Evolutionary conservation across 805 yeast species (phyloP).

Genomic region (Ascoidea tarda): DNA sequence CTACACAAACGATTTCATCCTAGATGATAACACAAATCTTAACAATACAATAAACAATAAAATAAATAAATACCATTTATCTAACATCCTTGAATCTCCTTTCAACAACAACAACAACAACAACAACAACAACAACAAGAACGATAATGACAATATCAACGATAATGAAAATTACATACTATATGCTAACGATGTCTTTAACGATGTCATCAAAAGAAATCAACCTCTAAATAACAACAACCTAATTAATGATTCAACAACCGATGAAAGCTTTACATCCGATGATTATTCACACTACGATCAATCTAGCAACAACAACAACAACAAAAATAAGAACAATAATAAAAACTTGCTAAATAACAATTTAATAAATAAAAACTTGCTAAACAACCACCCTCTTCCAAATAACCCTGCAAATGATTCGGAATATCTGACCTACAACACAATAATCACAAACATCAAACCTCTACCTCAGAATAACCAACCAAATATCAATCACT

Average conservation of each 20-base stretch:
- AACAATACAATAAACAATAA: neutral
- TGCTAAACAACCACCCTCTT: neutral
- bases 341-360: too few species aligned
- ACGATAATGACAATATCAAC: neutral
- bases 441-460: too few species aligned
- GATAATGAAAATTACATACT: slow-evolving; percentile 3
- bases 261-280: neutral
- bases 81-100: neutral
- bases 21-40: neutral
- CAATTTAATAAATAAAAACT: too few species aligned
- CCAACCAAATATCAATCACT: too few species aligned
- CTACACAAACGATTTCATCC: neutral
- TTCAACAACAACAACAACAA: neutral
- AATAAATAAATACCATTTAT: neutral
- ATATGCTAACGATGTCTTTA: slow-evolving; percentile 7
- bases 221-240: too few species aligned
- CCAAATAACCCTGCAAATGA: neutral
- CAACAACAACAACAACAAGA: neutral
- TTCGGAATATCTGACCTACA: neutral
- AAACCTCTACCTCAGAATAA: too few species aligned
- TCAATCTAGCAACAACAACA: neutral
- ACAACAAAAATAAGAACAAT: too few species aligned
- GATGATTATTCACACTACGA: neutral
- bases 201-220: slow-evolving; percentile 2
- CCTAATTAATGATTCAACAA: neutral